A percentile compares a stretch with the other conserved stretches of the same genome.
These are phyloP conservation scores for Desmodesmus armatus DNA, from an alignment of 139 green algal species.

Conservation along the genomic window DNA sequence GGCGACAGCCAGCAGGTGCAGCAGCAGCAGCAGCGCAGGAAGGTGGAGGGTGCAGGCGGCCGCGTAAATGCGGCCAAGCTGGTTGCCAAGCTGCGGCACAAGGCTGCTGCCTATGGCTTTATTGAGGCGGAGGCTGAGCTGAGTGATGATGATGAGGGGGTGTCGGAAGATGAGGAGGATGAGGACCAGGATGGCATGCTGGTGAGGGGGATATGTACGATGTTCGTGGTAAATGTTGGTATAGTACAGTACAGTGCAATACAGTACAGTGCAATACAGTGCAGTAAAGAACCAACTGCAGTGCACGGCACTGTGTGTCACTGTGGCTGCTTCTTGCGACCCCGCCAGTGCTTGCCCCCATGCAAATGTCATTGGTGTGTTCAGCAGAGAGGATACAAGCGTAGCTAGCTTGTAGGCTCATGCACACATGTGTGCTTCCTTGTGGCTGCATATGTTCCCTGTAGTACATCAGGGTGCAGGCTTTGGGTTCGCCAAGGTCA, in stretches of 20 bases:
- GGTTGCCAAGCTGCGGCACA: background rate
- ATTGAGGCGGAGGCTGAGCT: constrained; percentile 41
- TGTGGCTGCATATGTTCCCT: no score
- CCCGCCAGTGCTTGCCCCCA: background rate
- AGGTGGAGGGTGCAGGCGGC: background rate
- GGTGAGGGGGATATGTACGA: no score
- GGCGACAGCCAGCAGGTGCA: background rate
- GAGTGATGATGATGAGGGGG: constrained; percentile 25
- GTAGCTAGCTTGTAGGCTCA: no score
- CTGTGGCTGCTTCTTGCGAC: background rate
- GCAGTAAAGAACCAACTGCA: no score
- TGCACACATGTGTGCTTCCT: no score
- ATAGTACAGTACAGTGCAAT: no score
- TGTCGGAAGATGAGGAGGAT: constrained; percentile 17
- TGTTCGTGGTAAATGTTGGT: no score
- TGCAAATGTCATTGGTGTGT: background rate
- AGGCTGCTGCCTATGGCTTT: constrained; percentile 18
- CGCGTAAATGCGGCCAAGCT: background rate
- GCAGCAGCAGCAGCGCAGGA: background rate
- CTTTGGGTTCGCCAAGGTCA: no score
- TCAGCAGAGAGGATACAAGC: no score
- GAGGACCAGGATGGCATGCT: constrained; percentile 39
- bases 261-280: no score
- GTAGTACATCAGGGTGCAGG: no score
- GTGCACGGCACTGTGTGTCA: background rate